phyloP scores from a whole-genome alignment of 306 rosid genomes.

The Parietaria judaica region DNA sequence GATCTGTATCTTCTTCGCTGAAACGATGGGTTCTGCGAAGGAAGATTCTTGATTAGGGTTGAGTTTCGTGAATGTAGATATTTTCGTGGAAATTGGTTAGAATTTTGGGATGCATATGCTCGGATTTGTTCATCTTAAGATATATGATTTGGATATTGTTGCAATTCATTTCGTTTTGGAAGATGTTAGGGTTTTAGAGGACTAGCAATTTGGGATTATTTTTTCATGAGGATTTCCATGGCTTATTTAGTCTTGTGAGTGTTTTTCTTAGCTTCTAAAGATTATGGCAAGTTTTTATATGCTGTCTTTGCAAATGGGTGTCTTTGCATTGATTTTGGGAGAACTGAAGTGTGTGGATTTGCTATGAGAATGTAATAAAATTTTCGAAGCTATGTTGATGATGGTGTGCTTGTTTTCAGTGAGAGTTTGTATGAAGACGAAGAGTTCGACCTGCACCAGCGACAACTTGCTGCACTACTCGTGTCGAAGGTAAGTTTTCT shows the following conservation, averaged over 20 bases:
- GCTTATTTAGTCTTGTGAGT: too few species aligned
- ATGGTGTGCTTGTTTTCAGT: conserved; percentile 28
- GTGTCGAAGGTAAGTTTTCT: conserved; percentile 64
- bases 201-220: too few species aligned
- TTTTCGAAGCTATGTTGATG: background rate
- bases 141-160: background rate
- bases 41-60: background rate
- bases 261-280: too few species aligned
- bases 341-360: background rate
- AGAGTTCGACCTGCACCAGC: conserved; percentile 78
- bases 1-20: conserved; percentile 13
- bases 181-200: background rate
- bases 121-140: background rate
- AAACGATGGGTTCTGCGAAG: background rate
- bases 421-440: conserved; percentile 96
- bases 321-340: too few species aligned
- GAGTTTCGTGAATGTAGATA: background rate
- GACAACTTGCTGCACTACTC: conserved; percentile 89
- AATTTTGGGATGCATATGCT: too few species aligned
- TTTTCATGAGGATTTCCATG: too few species aligned
- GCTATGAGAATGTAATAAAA: background rate
- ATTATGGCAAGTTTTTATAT: too few species aligned
- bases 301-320: too few species aligned
- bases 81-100: background rate
- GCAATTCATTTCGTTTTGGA: background rate